Evolutionary conservation across 164 flowering plant species (phyloP).

Genomic region (Dillenia suffruticosa): DNA sequence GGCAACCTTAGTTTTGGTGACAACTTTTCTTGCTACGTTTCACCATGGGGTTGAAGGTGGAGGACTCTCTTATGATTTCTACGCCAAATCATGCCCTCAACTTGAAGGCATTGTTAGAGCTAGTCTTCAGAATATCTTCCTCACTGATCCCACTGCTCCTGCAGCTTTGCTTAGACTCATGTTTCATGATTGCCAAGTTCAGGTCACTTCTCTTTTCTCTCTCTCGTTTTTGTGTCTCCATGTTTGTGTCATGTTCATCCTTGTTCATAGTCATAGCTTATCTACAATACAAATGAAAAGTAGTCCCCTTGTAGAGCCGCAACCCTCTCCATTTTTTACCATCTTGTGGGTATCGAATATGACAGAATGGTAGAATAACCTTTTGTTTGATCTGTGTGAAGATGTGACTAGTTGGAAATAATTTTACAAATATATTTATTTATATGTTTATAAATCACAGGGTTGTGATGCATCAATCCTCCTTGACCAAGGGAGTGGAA

Average conservation of each 20-base stretch:
- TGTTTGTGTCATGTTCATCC: too few species aligned
- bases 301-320: too few species aligned
- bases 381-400: too few species aligned
- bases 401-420: too few species aligned
- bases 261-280: too few species aligned
- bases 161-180: slow-evolving; percentile 52
- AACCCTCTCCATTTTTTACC: not conserved
- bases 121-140: slow-evolving; percentile 20
- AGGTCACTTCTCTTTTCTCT: slow-evolving; percentile 28
- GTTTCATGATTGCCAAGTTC: slow-evolving; percentile 71
- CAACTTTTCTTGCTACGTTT: not conserved
- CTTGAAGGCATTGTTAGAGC: slow-evolving; percentile 39
- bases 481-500: slow-evolving; percentile 20
- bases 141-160: slow-evolving; percentile 37
- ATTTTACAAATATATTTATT: not conserved
- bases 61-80: slow-evolving; percentile 33
- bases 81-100: slow-evolving; percentile 45
- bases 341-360: not conserved
- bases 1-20: not conserved
- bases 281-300: too few species aligned
- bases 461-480: slow-evolving; percentile 70
- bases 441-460: slow-evolving; percentile 15
- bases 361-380: too few species aligned
- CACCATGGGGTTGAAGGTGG: not conserved
- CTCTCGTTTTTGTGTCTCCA: not conserved